phyloP scores from a whole-genome alignment of 768 basidiomycete species.

The Suillus subalutaceus region DNA sequence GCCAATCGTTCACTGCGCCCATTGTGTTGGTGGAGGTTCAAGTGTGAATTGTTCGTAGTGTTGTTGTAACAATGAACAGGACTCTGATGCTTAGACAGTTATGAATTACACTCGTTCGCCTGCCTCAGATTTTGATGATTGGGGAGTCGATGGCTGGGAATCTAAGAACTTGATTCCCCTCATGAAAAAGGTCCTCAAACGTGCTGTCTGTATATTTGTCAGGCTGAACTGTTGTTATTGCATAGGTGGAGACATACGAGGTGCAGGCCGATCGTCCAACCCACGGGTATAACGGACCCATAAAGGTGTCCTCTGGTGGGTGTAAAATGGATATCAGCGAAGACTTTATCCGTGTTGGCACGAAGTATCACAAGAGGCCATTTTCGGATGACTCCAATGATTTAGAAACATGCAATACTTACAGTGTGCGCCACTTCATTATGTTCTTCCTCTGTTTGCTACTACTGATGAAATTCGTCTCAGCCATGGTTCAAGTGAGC shows the following conservation, averaged over 20 bases:
- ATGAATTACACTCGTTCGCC: constrained; percentile 26
- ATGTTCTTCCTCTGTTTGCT: neutral
- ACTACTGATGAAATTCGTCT: neutral
- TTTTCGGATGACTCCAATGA: constrained; percentile 50
- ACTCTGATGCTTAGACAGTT: constrained; percentile 11
- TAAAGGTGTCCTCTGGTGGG: constrained; percentile 30
- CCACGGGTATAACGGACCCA: constrained; percentile 26
- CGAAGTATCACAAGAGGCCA: constrained; percentile 48
- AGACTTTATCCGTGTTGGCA: constrained; percentile 52
- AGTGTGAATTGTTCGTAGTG: constrained; percentile 21
- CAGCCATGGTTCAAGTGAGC: constrained; percentile 26
- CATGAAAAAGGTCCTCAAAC: constrained; percentile 24
- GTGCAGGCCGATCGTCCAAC: constrained; percentile 18
- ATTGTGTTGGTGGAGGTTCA: constrained; percentile 30
- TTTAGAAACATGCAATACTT: constrained; percentile 34
- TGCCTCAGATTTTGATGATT: constrained; percentile 34
- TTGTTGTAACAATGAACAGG: neutral
- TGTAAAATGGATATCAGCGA: constrained; percentile 29
- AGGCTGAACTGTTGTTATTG: neutral
- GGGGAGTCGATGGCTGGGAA: constrained; percentile 32
- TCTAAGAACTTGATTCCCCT: constrained; percentile 28
- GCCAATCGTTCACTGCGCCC: constrained; percentile 20
- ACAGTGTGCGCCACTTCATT: constrained; percentile 20
- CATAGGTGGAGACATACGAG: constrained; percentile 26
- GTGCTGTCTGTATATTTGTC: neutral